Evolutionary conservation across 2,329 filamentous ascomycete species (phyloP), one percentile per base, ranked within the genome.

Genomic region (Aspergillus eucalypticola): DNA sequence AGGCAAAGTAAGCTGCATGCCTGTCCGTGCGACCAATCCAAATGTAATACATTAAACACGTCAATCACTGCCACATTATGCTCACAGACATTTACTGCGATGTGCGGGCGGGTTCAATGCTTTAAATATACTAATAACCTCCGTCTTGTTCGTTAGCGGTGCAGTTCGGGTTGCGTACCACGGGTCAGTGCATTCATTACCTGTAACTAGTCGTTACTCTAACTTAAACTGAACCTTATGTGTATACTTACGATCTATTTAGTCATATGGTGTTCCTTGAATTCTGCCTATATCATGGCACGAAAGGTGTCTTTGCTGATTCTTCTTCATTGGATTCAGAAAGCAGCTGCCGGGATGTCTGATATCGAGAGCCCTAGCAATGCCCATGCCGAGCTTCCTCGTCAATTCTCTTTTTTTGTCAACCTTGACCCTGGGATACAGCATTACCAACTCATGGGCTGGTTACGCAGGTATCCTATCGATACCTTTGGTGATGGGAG

Each of bases 401-500:
- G 64, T 13, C 62, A 63, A 19, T 70, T 70, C 42, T 60, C n/a
- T 5, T 27, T 49, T 49, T 5, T 38, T 69, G 8, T 71, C 71
- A 0, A 64, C 65, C 5, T 32, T 72, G 11, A 64, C 68, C 5
- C 59, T 73, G 7, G 69, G 64, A 8, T 72, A 71, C 41, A 65
- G 58, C 23, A 69, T 73, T 32, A 73, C 70, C 2, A 75, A 73
- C 57, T 70, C 71, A 11, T 75, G 73, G 72, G 50, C 72, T 8
- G 72, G 67, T 4, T 73, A 70, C 48, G 60, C 65, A 7, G 66
- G 65, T 3, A 65, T 56, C 8, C 63, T 71, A 23, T 54, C 61
- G 3, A 61, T 60, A 11, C 64, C 65, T 11, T 50, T 74, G 11
- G 17, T 61, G 3, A 59, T 65, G 39, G 73, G 71, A 1, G 71